Evolutionary conservation across 2,329 filamentous ascomycete genomes (phyloP), one percentile per base, ranked within the genome.

Genomic region (Lecanicillium sp.): DNA sequence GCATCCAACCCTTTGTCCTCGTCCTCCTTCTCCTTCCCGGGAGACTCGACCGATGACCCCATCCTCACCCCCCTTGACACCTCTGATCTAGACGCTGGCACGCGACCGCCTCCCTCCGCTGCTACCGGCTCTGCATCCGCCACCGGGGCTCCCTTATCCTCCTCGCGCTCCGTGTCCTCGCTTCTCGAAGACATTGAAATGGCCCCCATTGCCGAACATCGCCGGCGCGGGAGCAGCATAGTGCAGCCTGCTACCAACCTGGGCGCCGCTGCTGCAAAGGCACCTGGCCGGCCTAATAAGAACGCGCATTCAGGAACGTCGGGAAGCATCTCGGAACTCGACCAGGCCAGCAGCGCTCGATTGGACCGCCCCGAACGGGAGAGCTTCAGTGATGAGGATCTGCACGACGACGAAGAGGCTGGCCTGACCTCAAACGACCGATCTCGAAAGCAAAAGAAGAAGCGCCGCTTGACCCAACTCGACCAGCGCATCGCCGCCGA

Each of bases 361-460:
- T 35, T 32, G 33, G 44, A 44, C 17, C 51, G 48, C 38, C 48
- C 56, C 35, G 58, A 64, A 46, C 67, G 70, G 38, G 75, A 79
- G 48, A 67, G 75, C 50, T 71, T 77, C 38, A 80, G 79, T 19
- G 83, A 86, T 48, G 81, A 87, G 46, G 84, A 83, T 33, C 58
- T 85, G 19, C 78, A 85, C 44, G 85, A 90, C 50, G 89, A 95
- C 55, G 89, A 94, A 63, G 89, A 95, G 69, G 85, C 85, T 3
- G 89, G 88, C 1, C 67, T 95, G 49, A 94, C 86, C 28, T 72
- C 74, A 44, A 75, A 78, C 52, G 84, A 90, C 51, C 76, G 78
- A 57, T 72, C 75, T 48, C 77, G 80, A 55, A 79, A 80, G 51
- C 75, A 78, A 54, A 72, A 71, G 51, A 76, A 77, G 62, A 78